Evolutionary conservation across 2,329 filamentous ascomycete genomes (phyloP).

Genomic region (Penicillium capsulatum): DNA sequence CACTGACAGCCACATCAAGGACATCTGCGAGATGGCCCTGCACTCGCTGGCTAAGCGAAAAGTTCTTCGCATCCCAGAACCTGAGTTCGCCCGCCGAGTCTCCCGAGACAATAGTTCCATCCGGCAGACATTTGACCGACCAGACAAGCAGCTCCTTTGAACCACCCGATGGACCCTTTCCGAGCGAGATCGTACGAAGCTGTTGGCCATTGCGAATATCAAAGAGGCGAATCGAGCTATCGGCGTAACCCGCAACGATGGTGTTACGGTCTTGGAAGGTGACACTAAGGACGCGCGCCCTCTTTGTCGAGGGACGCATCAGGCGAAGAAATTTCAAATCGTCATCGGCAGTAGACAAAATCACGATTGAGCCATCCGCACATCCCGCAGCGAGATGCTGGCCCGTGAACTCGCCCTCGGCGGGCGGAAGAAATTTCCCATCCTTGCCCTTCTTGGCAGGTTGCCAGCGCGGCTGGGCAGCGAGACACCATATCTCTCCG

Average conservation of each 20-base stretch:
- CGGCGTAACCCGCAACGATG: slow-evolving; percentile 88
- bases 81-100: slow-evolving; percentile 92
- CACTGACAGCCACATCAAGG: slow-evolving; percentile 76
- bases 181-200: slow-evolving; percentile 78
- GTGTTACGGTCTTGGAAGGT: slow-evolving; percentile 80
- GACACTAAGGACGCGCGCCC: slow-evolving; percentile 83
- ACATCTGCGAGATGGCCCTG: slow-evolving; percentile 86
- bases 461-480: slow-evolving; percentile 67
- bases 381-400: slow-evolving; percentile 81
- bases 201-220: slow-evolving; percentile 75
- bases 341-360: slow-evolving; percentile 80
- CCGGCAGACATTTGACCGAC: slow-evolving; percentile 82
- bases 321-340: slow-evolving; percentile 76
- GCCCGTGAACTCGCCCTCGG: slow-evolving; percentile 40
- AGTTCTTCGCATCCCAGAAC: slow-evolving; percentile 91
- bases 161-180: slow-evolving; percentile 69
- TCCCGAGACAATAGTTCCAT: slow-evolving; percentile 87
- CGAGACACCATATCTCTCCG: slow-evolving; percentile 95
- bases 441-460: slow-evolving; percentile 35
- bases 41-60: slow-evolving; percentile 79
- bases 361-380: slow-evolving; percentile 80
- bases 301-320: slow-evolving; percentile 74
- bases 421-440: slow-evolving; percentile 31
- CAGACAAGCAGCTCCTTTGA: slow-evolving; percentile 86
- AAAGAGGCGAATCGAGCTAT: slow-evolving; percentile 89